phyloP scores from a whole-genome alignment of 1,284 basidiomycete genomes.

The Microbotryum scabiosae region DNA sequence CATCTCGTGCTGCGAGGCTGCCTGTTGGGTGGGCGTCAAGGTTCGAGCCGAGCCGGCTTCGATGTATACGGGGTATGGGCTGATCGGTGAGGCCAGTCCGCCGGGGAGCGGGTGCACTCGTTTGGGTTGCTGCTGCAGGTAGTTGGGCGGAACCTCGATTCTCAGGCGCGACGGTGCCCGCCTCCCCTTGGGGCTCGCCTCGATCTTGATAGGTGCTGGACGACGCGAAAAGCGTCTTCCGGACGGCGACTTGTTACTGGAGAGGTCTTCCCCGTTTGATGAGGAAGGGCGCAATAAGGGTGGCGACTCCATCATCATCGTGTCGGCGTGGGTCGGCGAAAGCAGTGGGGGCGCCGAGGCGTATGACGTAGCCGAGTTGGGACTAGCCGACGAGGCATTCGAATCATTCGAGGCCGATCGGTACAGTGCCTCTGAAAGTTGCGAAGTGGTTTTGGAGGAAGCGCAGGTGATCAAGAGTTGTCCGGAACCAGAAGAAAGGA shows the following conservation, averaged over 20 bases:
- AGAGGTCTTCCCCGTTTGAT: background rate
- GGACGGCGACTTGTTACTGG: background rate
- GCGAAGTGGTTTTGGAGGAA: no score
- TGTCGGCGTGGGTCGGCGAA: background rate
- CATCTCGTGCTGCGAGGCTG: background rate
- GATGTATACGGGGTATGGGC: no score
- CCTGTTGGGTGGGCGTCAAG: background rate
- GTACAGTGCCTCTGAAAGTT: no score
- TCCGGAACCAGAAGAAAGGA: no score
- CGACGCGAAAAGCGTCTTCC: background rate
- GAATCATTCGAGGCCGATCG: no score
- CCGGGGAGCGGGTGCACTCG: background rate
- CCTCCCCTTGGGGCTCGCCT: slow-evolving; percentile 3
- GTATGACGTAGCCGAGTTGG: no score
- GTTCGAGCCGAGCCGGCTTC: background rate
- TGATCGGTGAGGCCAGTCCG: background rate
- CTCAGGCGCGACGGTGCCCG: slow-evolving; percentile 9
- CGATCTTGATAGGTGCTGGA: background rate
- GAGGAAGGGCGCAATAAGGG: no score
- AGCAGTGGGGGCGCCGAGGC: slow-evolving; percentile 2
- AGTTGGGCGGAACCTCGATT: slow-evolving; percentile 15
- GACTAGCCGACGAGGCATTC: no score
- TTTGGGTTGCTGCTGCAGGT: background rate
- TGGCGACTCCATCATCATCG: background rate
- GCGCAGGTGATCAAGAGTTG: no score